Conservation (phyloP, 148 eudicot species). For the Rhododendron henanense region DNA sequence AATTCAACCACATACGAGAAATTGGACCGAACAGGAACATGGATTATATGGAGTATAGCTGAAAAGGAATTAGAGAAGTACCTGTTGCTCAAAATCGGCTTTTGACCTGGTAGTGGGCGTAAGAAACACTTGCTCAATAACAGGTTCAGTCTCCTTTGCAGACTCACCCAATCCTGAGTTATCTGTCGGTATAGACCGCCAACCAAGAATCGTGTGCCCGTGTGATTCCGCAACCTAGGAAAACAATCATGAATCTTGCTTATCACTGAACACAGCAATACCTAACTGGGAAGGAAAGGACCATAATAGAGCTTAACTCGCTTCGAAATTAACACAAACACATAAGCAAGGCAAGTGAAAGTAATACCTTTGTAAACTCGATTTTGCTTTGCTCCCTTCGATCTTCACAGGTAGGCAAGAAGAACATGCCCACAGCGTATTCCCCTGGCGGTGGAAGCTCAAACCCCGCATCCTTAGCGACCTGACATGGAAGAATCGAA, state of each 20-base stretch:
- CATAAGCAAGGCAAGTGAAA: not conserved
- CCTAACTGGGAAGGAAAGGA: not conserved
- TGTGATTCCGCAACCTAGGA: constrained; percentile 89
- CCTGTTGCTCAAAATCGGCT: constrained; percentile 93
- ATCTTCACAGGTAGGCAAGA: constrained; percentile 72
- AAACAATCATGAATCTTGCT: not conserved
- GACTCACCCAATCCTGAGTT: constrained; percentile 88
- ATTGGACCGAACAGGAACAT: not conserved
- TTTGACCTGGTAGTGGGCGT: constrained; percentile 71
- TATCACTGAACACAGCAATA: not conserved
- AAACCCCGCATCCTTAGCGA: constrained; percentile 73
- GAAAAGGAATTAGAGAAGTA: constrained; percentile 7
- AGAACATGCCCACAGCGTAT: constrained; percentile 98
- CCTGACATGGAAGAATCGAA: constrained; percentile 36
- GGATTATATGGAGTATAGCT: not conserved
- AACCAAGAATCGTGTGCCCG: constrained; percentile 93
- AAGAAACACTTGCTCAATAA: constrained; percentile 95
- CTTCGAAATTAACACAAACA: not conserved
- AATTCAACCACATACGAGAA: not conserved
- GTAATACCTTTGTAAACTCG: constrained; percentile 78
- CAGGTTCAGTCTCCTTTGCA: constrained; percentile 92
- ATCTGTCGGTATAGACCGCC: constrained; percentile 91
- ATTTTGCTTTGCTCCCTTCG: constrained; percentile 87
- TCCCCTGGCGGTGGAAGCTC: constrained; percentile 77
- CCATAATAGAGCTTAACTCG: not conserved